phyloP scores from a whole-genome alignment of 1,284 basidiomycete species.

The Tausonia pullulans region DNA sequence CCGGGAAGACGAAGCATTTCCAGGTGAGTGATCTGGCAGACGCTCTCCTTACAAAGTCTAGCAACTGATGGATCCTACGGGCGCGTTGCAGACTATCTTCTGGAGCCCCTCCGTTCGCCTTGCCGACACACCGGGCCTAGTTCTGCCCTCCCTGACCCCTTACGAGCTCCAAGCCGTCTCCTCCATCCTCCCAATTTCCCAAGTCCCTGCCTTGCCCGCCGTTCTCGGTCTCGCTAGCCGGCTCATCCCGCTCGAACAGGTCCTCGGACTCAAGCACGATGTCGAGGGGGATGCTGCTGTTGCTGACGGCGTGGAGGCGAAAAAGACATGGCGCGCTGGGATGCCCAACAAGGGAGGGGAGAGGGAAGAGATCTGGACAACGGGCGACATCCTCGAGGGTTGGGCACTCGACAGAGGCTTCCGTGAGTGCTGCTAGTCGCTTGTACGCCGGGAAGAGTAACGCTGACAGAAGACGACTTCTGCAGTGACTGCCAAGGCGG shows the following conservation, averaged over 20 bases:
- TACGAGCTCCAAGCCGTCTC: constrained; percentile 11
- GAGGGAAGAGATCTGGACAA: constrained; percentile 49
- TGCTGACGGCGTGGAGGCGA: constrained; percentile 18
- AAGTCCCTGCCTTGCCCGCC: constrained; percentile 65
- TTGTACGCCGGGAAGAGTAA: neutral
- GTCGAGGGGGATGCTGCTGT: constrained; percentile 20
- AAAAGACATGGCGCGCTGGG: constrained; percentile 34
- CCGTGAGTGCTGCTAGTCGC: constrained; percentile 25
- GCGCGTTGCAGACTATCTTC: neutral
- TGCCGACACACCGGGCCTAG: constrained; percentile 11
- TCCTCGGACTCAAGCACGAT: constrained; percentile 48
- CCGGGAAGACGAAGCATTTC: constrained; percentile 53
- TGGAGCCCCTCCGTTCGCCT: constrained; percentile 2
- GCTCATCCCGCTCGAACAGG: constrained; percentile 63
- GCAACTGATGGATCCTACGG: neutral
- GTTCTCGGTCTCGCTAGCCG: constrained; percentile 59
- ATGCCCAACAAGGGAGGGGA: constrained; percentile 18
- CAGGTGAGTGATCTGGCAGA: constrained; percentile 5
- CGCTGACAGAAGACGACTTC: constrained; percentile 13
- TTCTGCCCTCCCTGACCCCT: constrained; percentile 9
- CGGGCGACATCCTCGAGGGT: constrained; percentile 64
- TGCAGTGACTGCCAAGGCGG: constrained; percentile 70
- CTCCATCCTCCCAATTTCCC: constrained; percentile 74
- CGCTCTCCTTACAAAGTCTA: neutral
- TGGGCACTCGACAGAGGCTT: constrained; percentile 66